Evolutionary conservation across 2,329 filamentous ascomycete species (phyloP).

Genomic region (Fusarium pseudocircinatum): DNA sequence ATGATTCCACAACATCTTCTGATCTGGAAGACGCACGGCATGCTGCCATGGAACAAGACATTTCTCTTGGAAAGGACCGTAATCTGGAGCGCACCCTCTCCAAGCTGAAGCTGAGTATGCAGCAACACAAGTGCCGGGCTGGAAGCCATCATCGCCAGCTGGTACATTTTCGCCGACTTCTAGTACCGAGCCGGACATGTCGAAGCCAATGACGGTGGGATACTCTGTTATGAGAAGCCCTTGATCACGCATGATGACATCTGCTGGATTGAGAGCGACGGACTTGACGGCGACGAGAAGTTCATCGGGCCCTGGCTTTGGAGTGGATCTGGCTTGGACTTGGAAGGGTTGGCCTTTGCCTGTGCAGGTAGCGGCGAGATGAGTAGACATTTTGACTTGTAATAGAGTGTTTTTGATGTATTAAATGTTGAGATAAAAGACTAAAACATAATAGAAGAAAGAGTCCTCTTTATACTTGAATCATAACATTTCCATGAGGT

Average conservation of each 20-base stretch:
- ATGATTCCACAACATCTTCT: conserved; percentile 50
- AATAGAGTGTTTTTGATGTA: accelerated
- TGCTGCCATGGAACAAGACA: conserved; percentile 56
- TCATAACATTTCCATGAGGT: accelerated
- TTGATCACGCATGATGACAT: conserved; percentile 52
- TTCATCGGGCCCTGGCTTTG: conserved; percentile 56
- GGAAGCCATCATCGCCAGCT: conserved; percentile 36
- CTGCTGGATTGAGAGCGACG: conserved; percentile 60
- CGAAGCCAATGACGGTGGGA: conserved; percentile 55
- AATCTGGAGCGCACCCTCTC: conserved; percentile 55
- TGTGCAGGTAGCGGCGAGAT: conserved; percentile 52
- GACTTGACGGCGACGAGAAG: conserved; percentile 59
- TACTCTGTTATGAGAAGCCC: conserved; percentile 54
- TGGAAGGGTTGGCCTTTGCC: conserved; percentile 51
- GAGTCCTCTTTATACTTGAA: neutral
- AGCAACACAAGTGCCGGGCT: conserved; percentile 50
- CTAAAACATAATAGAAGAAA: accelerated
- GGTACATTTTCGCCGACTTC: conserved; percentile 53
- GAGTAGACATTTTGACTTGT: conserved; percentile 46
- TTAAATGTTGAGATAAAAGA: neutral
- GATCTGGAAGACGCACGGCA: conserved; percentile 47
- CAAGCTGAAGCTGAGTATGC: conserved; percentile 53
- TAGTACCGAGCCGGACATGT: conserved; percentile 55
- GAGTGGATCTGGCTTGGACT: conserved; percentile 52
- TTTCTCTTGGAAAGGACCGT: conserved; percentile 57